Evolutionary conservation across 106 monocot genomes (phyloP).

Genomic region (Allium cepa): DNA sequence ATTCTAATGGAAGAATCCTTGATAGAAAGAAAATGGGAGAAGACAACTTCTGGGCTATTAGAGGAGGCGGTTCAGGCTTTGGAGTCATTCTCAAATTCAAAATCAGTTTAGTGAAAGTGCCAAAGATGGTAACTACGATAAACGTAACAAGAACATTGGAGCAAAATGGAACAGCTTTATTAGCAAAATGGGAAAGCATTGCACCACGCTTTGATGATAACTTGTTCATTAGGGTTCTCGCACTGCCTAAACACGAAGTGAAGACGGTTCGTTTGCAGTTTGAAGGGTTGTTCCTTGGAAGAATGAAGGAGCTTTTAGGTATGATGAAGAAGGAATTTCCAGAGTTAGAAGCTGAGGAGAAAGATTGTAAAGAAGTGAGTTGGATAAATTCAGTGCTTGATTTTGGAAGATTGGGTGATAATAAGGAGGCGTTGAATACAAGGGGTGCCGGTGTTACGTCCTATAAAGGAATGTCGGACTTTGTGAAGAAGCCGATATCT

Average conservation of each 20-base stretch:
- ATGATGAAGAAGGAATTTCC: slow-evolving; percentile 11
- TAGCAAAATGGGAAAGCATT: slow-evolving; percentile 14
- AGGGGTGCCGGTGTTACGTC: neutral
- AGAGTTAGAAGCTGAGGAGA: slow-evolving; percentile 2
- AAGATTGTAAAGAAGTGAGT: slow-evolving; percentile 22
- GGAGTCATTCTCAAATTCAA: slow-evolving; percentile 16
- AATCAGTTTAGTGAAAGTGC: slow-evolving; percentile 18
- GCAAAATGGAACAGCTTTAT: neutral
- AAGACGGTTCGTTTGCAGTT: slow-evolving; percentile 6
- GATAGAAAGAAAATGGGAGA: slow-evolving; percentile 37
- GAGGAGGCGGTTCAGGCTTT: slow-evolving; percentile 37
- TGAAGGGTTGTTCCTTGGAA: slow-evolving; percentile 17
- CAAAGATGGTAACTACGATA: slow-evolving; percentile 20
- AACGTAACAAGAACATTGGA: neutral
- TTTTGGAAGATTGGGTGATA: neutral
- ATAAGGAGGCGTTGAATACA: neutral
- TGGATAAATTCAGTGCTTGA: slow-evolving; percentile 12
- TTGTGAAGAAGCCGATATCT: slow-evolving; percentile 8
- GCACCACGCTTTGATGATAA: slow-evolving; percentile 12
- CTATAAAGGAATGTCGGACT: slow-evolving; percentile 26
- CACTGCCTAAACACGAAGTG: neutral
- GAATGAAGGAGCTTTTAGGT: neutral
- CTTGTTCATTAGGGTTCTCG: slow-evolving; percentile 2
- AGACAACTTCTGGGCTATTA: slow-evolving; percentile 61
- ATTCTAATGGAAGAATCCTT: slow-evolving; percentile 26